Conservation (phyloP, 257 asterid genomes). For the Lycium ferocissimum region DNA sequence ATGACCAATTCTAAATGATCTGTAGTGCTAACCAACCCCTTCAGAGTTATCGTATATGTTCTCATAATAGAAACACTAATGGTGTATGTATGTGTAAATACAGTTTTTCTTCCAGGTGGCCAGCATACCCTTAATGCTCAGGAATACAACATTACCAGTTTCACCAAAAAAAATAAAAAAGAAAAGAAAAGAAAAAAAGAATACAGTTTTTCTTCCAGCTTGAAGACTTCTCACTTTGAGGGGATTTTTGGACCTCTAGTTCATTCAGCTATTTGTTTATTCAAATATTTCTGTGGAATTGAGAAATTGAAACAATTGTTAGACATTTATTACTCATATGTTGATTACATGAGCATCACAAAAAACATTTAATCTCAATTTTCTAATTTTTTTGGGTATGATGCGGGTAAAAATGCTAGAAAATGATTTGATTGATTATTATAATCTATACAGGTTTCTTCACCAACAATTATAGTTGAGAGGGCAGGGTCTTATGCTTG, state of each 20-base stretch:
- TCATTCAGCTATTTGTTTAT: not conserved
- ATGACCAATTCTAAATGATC: conserved; percentile 21
- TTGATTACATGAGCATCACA: conserved; percentile 9
- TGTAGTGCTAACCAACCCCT: not conserved
- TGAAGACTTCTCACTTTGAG: not conserved
- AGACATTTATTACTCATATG: not conserved
- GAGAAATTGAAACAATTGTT: conserved; percentile 13
- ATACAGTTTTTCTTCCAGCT: too few species aligned
- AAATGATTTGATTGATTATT: conserved; percentile 18
- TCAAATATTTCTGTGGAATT: not conserved
- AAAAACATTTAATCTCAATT: not conserved
- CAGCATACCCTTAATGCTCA: too few species aligned
- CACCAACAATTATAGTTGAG: conserved; percentile 96
- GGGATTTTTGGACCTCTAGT: not conserved
- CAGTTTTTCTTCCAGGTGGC: not conserved
- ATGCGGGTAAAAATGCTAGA: conserved; percentile 17
- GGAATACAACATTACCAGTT: too few species aligned
- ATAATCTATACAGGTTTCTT: conserved; percentile 74
- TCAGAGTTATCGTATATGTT: conserved; percentile 1
- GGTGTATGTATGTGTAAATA: not conserved
- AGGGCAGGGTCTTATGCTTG: conserved; percentile 96
- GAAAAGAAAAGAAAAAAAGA: too few species aligned
- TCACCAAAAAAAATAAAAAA: too few species aligned
- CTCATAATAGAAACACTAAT: not conserved
- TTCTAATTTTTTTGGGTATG: conserved; percentile 8